Conservation (phyloP, 2,329 filamentous ascomycete genomes). For the Penicillium aurantiogriseum region DNA sequence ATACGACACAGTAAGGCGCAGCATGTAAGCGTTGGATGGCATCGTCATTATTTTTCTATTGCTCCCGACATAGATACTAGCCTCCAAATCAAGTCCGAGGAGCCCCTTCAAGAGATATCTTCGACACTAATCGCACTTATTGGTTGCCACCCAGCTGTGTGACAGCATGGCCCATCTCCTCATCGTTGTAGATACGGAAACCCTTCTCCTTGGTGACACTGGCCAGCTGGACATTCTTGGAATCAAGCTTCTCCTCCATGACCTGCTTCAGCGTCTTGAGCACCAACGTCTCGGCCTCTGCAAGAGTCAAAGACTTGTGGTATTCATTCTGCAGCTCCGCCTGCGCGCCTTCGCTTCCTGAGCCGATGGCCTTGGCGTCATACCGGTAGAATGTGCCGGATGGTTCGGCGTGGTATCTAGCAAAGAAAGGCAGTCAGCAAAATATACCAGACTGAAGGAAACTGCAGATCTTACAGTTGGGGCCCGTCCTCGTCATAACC, state of each 20-base stretch:
- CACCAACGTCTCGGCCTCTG: slow-evolving; percentile 90
- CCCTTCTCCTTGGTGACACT: slow-evolving; percentile 97
- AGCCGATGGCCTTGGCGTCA: slow-evolving; percentile 97
- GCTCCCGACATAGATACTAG: slow-evolving; percentile 21
- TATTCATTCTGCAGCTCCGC: slow-evolving; percentile 98
- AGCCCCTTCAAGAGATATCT: slow-evolving; percentile 13
- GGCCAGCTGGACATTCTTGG: slow-evolving; percentile 97
- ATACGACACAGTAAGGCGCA: not conserved
- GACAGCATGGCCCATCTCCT: slow-evolving; percentile 93
- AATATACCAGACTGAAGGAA: not conserved
- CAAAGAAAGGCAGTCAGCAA: slow-evolving; percentile 1
- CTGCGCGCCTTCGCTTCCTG: slow-evolving; percentile 94
- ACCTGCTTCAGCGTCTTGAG: slow-evolving; percentile 99
- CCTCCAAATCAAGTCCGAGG: slow-evolving; percentile 14
- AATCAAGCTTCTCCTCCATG: slow-evolving; percentile 99
- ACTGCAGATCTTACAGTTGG: slow-evolving; percentile 61
- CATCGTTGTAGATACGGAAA: slow-evolving; percentile 97
- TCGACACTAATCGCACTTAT: slow-evolving; percentile 24
- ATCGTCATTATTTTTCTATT: slow-evolving; percentile 33
- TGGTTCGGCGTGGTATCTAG: slow-evolving; percentile 90
- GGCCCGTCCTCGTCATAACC: slow-evolving; percentile 97
- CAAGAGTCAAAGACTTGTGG: slow-evolving; percentile 92
- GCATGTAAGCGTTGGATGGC: slow-evolving; percentile 22
- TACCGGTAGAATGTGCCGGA: slow-evolving; percentile 99
- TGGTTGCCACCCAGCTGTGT: slow-evolving; percentile 59